phyloP scores from a whole-genome alignment of 2,329 filamentous ascomycete genomes.

The Diaporthe caulivora region DNA sequence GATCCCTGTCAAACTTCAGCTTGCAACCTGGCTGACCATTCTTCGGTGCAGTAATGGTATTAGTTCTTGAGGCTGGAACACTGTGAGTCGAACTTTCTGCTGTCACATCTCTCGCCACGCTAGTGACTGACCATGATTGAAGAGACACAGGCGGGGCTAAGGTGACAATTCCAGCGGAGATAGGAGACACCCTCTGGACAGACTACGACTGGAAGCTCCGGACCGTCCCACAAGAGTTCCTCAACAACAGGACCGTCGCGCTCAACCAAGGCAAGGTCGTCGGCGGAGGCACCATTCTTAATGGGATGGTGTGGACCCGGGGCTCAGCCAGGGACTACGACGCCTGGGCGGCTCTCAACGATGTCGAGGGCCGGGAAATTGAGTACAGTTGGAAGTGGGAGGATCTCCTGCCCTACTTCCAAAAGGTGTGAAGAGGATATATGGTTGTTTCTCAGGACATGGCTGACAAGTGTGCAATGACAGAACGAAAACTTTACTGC shows the following conservation, averaged over 20 bases:
- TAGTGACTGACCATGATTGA: neutral
- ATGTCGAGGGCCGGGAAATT: slow-evolving; percentile 44
- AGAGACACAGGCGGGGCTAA: slow-evolving; percentile 38
- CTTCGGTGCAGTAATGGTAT: slow-evolving; percentile 35
- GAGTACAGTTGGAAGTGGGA: slow-evolving; percentile 54
- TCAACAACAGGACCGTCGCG: slow-evolving; percentile 50
- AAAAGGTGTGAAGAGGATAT: slow-evolving; percentile 51
- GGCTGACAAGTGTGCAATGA: neutral
- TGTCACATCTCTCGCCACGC: neutral
- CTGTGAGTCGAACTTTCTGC: slow-evolving; percentile 35
- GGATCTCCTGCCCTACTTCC: slow-evolving; percentile 61
- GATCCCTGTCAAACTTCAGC: neutral
- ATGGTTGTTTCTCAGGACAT: neutral
- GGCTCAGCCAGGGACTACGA: slow-evolving; percentile 56
- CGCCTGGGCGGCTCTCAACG: slow-evolving; percentile 57
- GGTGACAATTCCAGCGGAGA: slow-evolving; percentile 41
- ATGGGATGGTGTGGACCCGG: slow-evolving; percentile 57
- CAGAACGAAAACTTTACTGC: slow-evolving; percentile 54
- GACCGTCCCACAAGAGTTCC: slow-evolving; percentile 48
- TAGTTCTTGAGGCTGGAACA: slow-evolving; percentile 41
- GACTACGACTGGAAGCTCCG: slow-evolving; percentile 48
- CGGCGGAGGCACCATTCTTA: slow-evolving; percentile 55
- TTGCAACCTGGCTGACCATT: neutral
- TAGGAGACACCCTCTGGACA: slow-evolving; percentile 38
- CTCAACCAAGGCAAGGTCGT: slow-evolving; percentile 54